Base-by-base conservation (phyloP, 257 asterid species). In the Linderniella brevidens region DNA sequence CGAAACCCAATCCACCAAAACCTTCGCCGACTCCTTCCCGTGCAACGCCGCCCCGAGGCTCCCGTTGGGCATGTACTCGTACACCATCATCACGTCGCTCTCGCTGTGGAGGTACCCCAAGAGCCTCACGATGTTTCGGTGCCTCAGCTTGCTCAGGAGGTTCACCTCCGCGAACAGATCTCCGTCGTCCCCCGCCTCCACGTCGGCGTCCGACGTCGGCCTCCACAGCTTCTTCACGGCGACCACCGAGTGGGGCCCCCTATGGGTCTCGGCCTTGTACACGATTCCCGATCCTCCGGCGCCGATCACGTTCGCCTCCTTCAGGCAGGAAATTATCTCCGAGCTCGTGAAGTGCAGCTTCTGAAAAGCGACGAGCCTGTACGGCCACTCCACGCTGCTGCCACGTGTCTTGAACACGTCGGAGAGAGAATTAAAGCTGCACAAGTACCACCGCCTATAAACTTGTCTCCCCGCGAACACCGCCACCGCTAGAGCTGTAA, bases 221-320 rank as follows among this genome's bases (percentile, higher is more conserved):
- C 73, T 62, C 83, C 86, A 73, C 17, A 77, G 50, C 75, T 80
- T 83, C 19, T 83, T 83, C n/a, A 80, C 90, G 3, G 95, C 95
- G 6, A 77, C 75, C 9, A 59, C 20, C 13, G 66, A 1, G 47
- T 68, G 69, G 0, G 85, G 82, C 64, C 78, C 6, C 32, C 6
- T 50, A 52, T 66, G 82, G 1, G 40, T 67, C 37, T 70, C 90
- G 0, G 82, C 93, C 69, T 68, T 77, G 73, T 83, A 79, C 12
- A 79, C 93, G 2, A 77, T 58, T 25, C 95, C 95, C 3, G 63
- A 57, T 54, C 93, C 93, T 0, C 95, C 95, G 9, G 67, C 50
- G 29, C 95, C 95, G 2, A 83, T 65, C 63, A 83, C 74, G 49
- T 79, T 83, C 25, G 83, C 60, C 55, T 83, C 95, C 53, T 74